Evolutionary conservation across 1,139 yeast genomes (phyloP), one percentile per base, ranked within the genome.

Genomic region (Saccharomyces hybrid): DNA sequence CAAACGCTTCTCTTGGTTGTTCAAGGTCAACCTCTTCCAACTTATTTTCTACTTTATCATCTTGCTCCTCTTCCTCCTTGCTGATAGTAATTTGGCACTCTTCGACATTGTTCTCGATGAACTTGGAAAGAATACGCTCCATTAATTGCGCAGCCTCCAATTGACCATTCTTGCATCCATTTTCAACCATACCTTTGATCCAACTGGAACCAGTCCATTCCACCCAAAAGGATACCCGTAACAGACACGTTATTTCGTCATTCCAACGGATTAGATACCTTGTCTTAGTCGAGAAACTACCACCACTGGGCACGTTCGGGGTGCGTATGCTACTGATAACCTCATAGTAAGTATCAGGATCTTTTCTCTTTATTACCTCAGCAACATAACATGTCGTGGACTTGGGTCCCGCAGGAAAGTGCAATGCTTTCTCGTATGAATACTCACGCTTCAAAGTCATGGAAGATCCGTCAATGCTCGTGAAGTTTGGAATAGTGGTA

Each of bases 271-370:
- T 69, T 57, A 79, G 79, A 49, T 83, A 75, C 60, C 84, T 77
- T 0, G 97, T 88, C 61, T 81, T 79, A n/a, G 90, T 86, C 0
- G 77, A 75, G 69, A 95, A 95, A 1, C 88, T 77, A 57, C 79
- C 79, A 3, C 99, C 99, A 61, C 93, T 86, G 0, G 99, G 99
- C 16, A 95, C 98, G 70, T 91, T 96, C 0, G 99, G 99, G 0
- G 97, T 89, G 26, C 77, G 77, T 0, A 96, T 87, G 0, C 80
- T 72, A 59, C 85, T 88, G 16, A 84, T 78, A 8, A 88, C 83
- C 48, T 81, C 75, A 50, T 86, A 79, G 56, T 72, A 75, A 55
- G 80, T 74, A 28, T 76, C 73, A 2, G 80, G 77, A 49, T 81
- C 74, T 61, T 86, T 86, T 65, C 77, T 77, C 57, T 84, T 82